Conservation (phyloP, 2,329 filamentous ascomycete genomes). For the Diaporthe citrichinensis region DNA sequence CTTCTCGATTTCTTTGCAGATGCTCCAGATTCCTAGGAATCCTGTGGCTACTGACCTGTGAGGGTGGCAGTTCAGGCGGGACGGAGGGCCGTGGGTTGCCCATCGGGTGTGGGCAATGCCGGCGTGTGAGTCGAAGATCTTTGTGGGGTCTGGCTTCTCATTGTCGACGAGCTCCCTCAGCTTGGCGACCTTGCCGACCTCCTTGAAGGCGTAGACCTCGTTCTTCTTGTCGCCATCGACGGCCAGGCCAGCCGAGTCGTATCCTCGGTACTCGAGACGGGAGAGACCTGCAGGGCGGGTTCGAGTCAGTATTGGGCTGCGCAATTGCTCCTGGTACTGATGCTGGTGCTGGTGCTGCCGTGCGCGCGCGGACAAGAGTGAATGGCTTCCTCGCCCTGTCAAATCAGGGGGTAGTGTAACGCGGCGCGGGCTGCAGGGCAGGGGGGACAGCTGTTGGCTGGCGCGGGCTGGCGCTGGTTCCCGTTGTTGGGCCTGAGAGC, state of each 20-base stretch:
- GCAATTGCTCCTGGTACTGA: background rate
- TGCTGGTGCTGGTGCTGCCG: background rate
- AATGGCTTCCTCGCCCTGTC: background rate
- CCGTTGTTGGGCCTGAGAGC: background rate
- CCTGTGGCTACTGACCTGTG: constrained; percentile 78
- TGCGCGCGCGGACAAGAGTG: background rate
- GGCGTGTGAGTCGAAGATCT: constrained; percentile 97
- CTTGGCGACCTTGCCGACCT: constrained; percentile 99
- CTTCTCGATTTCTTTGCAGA: background rate
- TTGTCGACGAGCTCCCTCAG: constrained; percentile 93
- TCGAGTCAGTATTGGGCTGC: constrained; percentile 47
- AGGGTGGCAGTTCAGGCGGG: constrained; percentile 96
- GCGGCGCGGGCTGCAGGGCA: background rate
- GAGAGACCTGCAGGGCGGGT: constrained; percentile 77
- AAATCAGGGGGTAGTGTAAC: constrained; percentile 29
- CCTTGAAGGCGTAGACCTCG: constrained; percentile 97
- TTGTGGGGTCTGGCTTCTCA: constrained; percentile 85
- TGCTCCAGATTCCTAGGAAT: background rate
- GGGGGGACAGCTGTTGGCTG: constrained; percentile 4
- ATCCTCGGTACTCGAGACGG: constrained; percentile 97
- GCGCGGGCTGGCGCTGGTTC: constrained; percentile 17
- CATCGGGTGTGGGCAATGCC: constrained; percentile 99
- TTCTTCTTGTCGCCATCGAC: constrained; percentile 99
- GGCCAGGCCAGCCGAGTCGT: constrained; percentile 96
- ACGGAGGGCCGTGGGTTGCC: constrained; percentile 97